These are phyloP conservation scores for Marasmius sp. DNA, from an alignment of 1,284 basidiomycete species.

Conservation along the genomic window DNA sequence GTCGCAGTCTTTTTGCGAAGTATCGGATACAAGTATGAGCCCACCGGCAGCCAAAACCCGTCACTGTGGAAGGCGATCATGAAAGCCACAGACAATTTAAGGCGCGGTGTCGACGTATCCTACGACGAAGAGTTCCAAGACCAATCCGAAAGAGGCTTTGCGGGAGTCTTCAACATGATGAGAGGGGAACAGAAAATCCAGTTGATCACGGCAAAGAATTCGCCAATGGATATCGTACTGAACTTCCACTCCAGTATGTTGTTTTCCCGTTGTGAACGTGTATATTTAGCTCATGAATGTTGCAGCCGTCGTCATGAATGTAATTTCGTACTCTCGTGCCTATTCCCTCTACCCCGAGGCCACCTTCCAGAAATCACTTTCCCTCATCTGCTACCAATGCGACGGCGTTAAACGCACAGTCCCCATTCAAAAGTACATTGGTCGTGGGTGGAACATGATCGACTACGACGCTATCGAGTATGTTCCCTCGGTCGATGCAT, in stretches of 20 bases:
- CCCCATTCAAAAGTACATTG: conserved; percentile 4
- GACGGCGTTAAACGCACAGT: not conserved
- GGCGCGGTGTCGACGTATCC: not conserved
- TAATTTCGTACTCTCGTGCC: conserved; percentile 17
- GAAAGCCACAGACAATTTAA: not conserved
- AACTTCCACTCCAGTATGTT: conserved; percentile 19
- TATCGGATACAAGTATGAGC: conserved; percentile 19
- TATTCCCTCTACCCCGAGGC: conserved; percentile 21
- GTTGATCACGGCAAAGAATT: conserved; percentile 8
- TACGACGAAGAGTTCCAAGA: not conserved
- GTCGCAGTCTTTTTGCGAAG: conserved; percentile 15
- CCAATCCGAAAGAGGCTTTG: conserved; percentile 2
- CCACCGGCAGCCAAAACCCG: not conserved
- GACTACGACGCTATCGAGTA: not conserved
- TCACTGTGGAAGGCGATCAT: conserved; percentile 1
- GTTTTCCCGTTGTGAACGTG: not conserved
- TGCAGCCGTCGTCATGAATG: conserved; percentile 22
- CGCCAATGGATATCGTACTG: conserved; percentile 12
- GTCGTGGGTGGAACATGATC: conserved; percentile 6
- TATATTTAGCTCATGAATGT: not conserved
- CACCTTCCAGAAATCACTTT: conserved; percentile 16
- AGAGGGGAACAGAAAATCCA: conserved; percentile 11
- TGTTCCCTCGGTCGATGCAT: no score
- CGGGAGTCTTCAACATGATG: conserved; percentile 10
- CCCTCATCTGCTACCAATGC: conserved; percentile 1